Percentiles rank a stretch among this genome's conserved stretches.
phyloP scores from a whole-genome alignment of 768 basidiomycete species.

The Agrocybe pediades region DNA sequence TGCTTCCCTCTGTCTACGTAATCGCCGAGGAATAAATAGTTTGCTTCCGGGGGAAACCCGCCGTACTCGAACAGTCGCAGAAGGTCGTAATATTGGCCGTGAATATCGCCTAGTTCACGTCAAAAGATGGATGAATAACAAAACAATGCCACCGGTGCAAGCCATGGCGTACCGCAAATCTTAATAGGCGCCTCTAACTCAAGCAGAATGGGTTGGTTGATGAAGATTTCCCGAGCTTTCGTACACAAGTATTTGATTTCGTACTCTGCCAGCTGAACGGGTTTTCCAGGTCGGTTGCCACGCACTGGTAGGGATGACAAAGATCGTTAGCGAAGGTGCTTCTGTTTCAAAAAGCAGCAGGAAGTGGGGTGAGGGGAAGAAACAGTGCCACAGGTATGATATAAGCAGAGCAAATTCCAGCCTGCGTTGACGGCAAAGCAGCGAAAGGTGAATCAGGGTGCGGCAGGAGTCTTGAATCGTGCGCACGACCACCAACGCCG shows the following conservation, averaged over 20 bases:
- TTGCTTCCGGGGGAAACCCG: slow-evolving; percentile 99
- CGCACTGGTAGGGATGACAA: slow-evolving; percentile 53
- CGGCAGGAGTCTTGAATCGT: slow-evolving; percentile 10
- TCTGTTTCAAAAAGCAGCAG: slow-evolving; percentile 8
- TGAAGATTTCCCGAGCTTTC: slow-evolving; percentile 98
- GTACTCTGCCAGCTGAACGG: slow-evolving; percentile 96
- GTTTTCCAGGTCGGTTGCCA: slow-evolving; percentile 97
- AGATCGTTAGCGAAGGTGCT: slow-evolving; percentile 4
- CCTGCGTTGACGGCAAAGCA: neutral
- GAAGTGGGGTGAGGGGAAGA: neutral
- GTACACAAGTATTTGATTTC: slow-evolving; percentile 99
- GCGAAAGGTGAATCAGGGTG: slow-evolving; percentile 20
- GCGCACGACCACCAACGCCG: neutral
- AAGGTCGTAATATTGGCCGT: slow-evolving; percentile 99
- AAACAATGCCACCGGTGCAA: slow-evolving; percentile 17
- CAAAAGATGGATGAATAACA: slow-evolving; percentile 10
- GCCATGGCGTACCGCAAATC: slow-evolving; percentile 84
- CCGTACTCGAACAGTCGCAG: slow-evolving; percentile 98
- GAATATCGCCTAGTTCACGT: slow-evolving; percentile 81
- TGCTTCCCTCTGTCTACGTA: slow-evolving; percentile 99
- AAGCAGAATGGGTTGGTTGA: slow-evolving; percentile 96
- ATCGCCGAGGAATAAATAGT: slow-evolving; percentile 99
- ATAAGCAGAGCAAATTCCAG: neutral
- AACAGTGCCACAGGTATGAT: neutral
- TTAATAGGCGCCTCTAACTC: slow-evolving; percentile 99